A percentile compares a stretch with the other conserved stretches of the same genome.
Evolutionary conservation across 768 basidiomycete genomes (phyloP).

Genomic region (Paxillus ammoniavirescens): DNA sequence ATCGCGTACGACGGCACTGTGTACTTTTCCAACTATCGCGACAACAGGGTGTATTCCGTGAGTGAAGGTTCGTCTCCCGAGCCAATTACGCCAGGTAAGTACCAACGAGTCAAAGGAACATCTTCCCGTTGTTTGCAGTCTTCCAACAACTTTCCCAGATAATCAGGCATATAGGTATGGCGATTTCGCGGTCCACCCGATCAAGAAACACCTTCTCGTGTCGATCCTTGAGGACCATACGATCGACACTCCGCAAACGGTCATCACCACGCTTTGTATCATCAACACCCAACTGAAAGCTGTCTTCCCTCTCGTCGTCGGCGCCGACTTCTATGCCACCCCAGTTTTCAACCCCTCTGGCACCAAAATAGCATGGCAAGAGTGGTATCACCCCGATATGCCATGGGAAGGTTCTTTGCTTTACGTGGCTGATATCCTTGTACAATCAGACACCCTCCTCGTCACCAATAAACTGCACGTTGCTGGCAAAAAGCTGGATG

Average conservation of each 20-base stretch:
- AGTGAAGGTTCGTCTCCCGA: conserved; percentile 32
- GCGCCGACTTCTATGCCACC: conserved; percentile 66
- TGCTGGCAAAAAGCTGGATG: conserved; percentile 43
- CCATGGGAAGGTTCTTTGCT: conserved; percentile 64
- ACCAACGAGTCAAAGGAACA: not conserved
- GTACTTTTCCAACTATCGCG: conserved; percentile 55
- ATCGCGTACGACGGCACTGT: conserved; percentile 44
- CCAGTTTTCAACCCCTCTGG: conserved; percentile 60
- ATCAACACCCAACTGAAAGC: conserved; percentile 45
- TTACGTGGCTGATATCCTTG: conserved; percentile 43
- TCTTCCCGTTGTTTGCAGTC: too few relatives aligned
- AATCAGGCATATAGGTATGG: conserved; percentile 30
- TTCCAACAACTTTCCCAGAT: too few relatives aligned
- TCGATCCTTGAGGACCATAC: conserved; percentile 73
- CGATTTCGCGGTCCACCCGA: conserved; percentile 57
- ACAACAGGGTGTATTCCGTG: conserved; percentile 48
- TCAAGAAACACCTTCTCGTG: conserved; percentile 47
- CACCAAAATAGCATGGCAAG: conserved; percentile 51
- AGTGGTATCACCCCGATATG: conserved; percentile 67
- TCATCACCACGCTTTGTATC: conserved; percentile 49
- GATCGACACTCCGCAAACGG: conserved; percentile 33
- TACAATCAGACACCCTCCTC: conserved; percentile 10
- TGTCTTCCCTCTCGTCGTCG: conserved; percentile 41
- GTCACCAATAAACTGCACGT: conserved; percentile 39
- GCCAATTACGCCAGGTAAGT: conserved; percentile 57